Evolutionary conservation across 257 asterid species (phyloP).

Genomic region (Penstemon newberryi): DNA sequence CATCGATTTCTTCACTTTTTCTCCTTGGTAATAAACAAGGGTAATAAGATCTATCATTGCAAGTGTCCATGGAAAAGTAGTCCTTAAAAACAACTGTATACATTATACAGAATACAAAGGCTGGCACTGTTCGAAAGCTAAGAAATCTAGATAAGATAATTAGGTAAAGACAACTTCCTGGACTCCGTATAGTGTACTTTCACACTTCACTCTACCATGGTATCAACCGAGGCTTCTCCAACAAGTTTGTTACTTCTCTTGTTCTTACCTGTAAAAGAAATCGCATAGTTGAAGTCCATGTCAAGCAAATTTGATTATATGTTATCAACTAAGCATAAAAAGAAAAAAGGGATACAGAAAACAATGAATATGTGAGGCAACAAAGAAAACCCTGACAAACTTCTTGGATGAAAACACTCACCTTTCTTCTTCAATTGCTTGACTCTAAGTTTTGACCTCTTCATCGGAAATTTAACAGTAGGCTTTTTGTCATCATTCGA

Average conservation of each 20-base stretch:
- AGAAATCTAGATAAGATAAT: too few relatives aligned
- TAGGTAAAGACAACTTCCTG: too few relatives aligned
- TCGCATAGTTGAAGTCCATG: not conserved
- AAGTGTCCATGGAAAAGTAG: too few relatives aligned
- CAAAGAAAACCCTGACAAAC: not conserved
- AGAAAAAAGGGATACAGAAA: not conserved
- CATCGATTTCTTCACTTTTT: too few relatives aligned
- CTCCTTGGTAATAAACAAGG: too few relatives aligned
- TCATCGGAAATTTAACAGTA: constrained; percentile 55
- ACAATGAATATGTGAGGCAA: not conserved
- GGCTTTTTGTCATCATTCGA: constrained; percentile 37
- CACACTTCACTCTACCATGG: constrained; percentile 58
- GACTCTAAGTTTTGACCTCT: constrained; percentile 56
- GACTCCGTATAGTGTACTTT: too few relatives aligned
- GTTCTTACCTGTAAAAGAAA: constrained; percentile 49
- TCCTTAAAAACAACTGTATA: too few relatives aligned
- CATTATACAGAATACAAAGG: too few relatives aligned
- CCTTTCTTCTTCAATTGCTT: constrained; percentile 69
- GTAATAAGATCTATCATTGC: too few relatives aligned
- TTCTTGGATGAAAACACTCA: constrained; percentile 18
- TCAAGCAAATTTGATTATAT: not conserved
- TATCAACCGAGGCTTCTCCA: constrained; percentile 44
- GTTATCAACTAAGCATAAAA: not conserved
- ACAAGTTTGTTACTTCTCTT: constrained; percentile 37
- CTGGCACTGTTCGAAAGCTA: too few relatives aligned